These are phyloP conservation scores for Pythium phragmiticola DNA, from an alignment of 352 stramenopile genomes.

Conservation along the genomic window DNA sequence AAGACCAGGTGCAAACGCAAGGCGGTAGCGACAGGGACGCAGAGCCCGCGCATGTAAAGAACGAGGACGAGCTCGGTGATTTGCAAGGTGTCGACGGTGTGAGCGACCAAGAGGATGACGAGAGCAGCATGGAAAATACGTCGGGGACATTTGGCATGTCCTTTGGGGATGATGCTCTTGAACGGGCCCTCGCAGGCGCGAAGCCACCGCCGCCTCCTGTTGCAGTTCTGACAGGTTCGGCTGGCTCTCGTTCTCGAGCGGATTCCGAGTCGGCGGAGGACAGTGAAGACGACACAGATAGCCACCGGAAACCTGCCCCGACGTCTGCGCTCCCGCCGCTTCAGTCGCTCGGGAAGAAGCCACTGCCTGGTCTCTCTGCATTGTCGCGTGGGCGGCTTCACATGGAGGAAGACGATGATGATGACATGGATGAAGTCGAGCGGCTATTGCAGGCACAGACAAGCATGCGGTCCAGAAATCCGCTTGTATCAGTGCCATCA, in stretches of 20 bases:
- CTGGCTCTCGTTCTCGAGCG: not conserved
- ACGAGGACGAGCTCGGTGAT: not conserved
- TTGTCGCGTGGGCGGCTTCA: not conserved
- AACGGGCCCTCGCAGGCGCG: conserved; percentile 7
- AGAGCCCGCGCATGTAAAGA: not conserved
- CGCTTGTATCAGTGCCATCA: no score
- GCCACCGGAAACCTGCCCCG: not conserved
- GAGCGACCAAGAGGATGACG: conserved; percentile 8
- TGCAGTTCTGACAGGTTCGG: not conserved
- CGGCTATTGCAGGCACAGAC: conserved; percentile 23
- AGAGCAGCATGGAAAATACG: conserved; percentile 7
- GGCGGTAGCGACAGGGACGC: no score
- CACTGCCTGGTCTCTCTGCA: conserved; percentile 6
- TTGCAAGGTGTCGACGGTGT: not conserved
- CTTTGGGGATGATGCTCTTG: conserved; percentile 20
- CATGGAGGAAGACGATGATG: conserved; percentile 13
- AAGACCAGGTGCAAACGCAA: no score
- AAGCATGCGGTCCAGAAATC: conserved; percentile 12
- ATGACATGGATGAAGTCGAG: conserved; percentile 32
- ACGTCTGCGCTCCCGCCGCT: conserved; percentile 8
- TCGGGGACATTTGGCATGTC: conserved; percentile 20
- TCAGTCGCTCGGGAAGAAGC: conserved; percentile 19
- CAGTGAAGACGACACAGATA: conserved; percentile 2
- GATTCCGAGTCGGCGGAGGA: conserved; percentile 14
- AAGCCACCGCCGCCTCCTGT: not conserved